Conservation (phyloP, 352 stramenopile species). For the Phytophthora hibernalis region DNA sequence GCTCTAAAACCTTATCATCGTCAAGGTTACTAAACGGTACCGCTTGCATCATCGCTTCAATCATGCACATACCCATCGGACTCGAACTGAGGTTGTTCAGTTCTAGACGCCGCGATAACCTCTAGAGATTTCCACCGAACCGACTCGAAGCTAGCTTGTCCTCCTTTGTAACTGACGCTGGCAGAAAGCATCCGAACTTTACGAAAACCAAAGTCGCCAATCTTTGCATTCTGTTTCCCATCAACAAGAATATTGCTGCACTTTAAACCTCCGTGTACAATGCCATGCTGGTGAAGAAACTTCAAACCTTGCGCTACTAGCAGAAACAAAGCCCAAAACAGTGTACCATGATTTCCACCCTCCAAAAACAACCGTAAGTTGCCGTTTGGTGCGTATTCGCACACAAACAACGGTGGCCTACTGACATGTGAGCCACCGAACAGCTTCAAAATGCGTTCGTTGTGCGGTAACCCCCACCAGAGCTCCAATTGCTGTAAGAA, state of each 20-base stretch:
- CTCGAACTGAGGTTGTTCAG: conserved; percentile 3
- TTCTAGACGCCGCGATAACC: neutral
- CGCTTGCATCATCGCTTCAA: conserved; percentile 33
- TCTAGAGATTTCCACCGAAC: conserved; percentile 33
- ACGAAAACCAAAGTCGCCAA: conserved; percentile 29
- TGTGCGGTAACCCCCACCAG: neutral
- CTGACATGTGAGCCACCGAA: conserved; percentile 42
- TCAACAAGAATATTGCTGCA: conserved; percentile 79
- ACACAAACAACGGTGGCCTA: conserved; percentile 28
- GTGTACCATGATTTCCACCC: neutral
- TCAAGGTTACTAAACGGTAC: conserved; percentile 18
- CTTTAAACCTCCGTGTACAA: conserved; percentile 85
- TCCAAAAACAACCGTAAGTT: conserved; percentile 29
- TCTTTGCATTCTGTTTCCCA: conserved; percentile 26
- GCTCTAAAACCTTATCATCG: conserved; percentile 4
- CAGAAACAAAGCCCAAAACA: conserved; percentile 30
- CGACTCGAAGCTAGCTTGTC: neutral
- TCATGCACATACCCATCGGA: conserved; percentile 43
- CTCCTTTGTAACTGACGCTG: neutral
- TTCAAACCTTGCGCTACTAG: conserved; percentile 45
- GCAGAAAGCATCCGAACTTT: neutral
- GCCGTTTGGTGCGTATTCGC: conserved; percentile 22
- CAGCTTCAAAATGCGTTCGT: conserved; percentile 30
- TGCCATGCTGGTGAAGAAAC: conserved; percentile 57
- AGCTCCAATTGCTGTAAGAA: neutral